Base-by-base conservation (phyloP, 768 basidiomycete species). In the Psilocybe tampanensis region DNA sequence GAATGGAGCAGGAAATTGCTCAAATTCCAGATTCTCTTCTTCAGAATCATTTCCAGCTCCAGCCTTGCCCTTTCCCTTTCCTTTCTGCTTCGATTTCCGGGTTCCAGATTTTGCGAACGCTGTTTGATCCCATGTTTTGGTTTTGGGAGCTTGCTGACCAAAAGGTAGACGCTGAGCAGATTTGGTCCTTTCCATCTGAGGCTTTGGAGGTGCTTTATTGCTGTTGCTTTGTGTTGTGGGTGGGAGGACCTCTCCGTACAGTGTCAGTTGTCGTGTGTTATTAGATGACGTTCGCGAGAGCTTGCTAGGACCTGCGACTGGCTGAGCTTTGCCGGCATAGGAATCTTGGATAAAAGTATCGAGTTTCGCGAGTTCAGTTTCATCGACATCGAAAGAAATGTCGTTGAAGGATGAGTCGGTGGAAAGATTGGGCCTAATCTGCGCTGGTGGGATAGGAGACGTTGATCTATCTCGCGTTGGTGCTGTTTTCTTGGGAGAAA, bases 41-140 rank as follows among this genome's bases (percentile, higher is more conserved):
- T 85, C 63, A 34, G 77, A 76, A 13, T 80, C 80, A 18, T 80
- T 82, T 8, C 80, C 83, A 45, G 75, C 73, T 15, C 71, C 67
- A 15, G 66, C 68, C 47, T 76, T 76, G 1, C 69, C 73, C 62
- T 83, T 86, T 19, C 72, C 73, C 61, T 83, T 86, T n/a, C 71
- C 78, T 68, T 84, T 88, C 2, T 72, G 69, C 62, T 80, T 83
- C 39, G 74, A 71, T 64, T 78, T 86, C 74, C 60, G 54, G 3
- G 82, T 72, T 0, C 94, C 94, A 3, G 88, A 84, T 74, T 92
- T 90, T 5, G 94, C 88, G 65, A 92, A 96, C 12, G 77, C 85
- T 0, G 95, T 93, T 21, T 92, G 88, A 67, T 98, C 94, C 97
- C 97, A 99, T 45, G 79, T 76, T 76, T 96, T 98, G 1, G 81